Percentiles rank a stretch among this genome's conserved stretches.
Conservation (phyloP, 2,329 filamentous ascomycete species). For the Sclerotinia borealis region DNA sequence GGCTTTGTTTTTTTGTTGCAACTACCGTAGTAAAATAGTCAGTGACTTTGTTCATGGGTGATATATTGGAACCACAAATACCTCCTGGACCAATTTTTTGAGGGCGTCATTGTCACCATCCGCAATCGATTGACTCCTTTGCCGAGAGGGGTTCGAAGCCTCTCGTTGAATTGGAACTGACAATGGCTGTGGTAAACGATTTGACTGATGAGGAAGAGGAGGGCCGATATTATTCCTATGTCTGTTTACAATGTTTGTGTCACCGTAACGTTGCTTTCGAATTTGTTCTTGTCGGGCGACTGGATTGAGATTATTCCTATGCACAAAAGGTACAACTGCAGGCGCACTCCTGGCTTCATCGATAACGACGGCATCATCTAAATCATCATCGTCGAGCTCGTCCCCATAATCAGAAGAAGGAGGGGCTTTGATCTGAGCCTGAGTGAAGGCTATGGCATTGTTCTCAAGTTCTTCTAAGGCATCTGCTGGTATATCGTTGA, state of each 20-base stretch:
- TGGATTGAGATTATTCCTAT: constrained; percentile 17
- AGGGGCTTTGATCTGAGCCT: constrained; percentile 21
- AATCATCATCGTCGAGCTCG: constrained; percentile 33
- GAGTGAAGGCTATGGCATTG: constrained; percentile 54
- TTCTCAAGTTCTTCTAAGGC: constrained; percentile 57
- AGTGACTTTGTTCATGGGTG: not conserved
- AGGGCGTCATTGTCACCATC: constrained; percentile 19
- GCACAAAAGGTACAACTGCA: constrained; percentile 14
- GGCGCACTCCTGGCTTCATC: constrained; percentile 29
- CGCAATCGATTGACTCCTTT: constrained; percentile 16
- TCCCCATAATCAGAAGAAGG: constrained; percentile 36
- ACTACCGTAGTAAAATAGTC: constrained; percentile 14
- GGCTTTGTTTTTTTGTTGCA: constrained; percentile 47
- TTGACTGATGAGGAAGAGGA: constrained; percentile 14
- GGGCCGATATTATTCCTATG: constrained; percentile 11
- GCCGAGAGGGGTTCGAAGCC: constrained; percentile 17
- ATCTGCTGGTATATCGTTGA: constrained; percentile 54
- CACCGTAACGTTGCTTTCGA: constrained; percentile 22
- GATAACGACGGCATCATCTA: constrained; percentile 52
- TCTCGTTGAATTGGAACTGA: constrained; percentile 12
- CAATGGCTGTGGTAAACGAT: constrained; percentile 1
- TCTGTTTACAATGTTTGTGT: constrained; percentile 12
- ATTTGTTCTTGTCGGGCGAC: constrained; percentile 21
- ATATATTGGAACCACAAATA: constrained; percentile 13
- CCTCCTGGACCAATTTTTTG: constrained; percentile 27